A percentile compares a stretch with the other conserved stretches of the same genome.
phyloP scores from a whole-genome alignment of 352 stramenopile species.

The Aphanomyces cochlioides region DNA sequence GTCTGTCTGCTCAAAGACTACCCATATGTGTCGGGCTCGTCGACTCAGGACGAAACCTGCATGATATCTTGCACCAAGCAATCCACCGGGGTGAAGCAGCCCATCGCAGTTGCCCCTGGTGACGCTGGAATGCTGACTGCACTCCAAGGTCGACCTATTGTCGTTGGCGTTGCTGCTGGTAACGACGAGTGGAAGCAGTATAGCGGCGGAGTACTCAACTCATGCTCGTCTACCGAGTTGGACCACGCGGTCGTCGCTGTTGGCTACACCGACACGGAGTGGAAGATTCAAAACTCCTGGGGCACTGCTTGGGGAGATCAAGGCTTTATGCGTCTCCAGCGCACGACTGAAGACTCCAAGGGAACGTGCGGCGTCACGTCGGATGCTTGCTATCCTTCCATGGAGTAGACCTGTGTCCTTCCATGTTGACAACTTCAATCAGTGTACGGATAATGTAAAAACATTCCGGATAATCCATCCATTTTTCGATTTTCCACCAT shows the following conservation, averaged over 20 bases:
- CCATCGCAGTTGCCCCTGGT: not conserved
- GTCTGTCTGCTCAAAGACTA: conserved; percentile 79
- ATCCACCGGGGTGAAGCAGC: conserved; percentile 30
- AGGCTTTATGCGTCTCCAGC: conserved; percentile 34
- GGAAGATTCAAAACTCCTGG: conserved; percentile 37
- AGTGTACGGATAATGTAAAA: not conserved
- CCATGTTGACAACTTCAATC: not conserved
- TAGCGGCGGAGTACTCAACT: conserved; percentile 20
- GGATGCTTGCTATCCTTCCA: conserved; percentile 12
- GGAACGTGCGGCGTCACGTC: conserved; percentile 19
- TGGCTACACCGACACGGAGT: conserved; percentile 29
- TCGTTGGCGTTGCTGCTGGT: conserved; percentile 28
- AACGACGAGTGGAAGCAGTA: conserved; percentile 35
- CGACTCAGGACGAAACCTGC: conserved; percentile 38
- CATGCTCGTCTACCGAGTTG: conserved; percentile 27
- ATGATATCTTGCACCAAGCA: conserved; percentile 38
- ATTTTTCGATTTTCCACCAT: not conserved
- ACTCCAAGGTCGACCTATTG: not conserved
- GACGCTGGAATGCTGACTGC: not conserved
- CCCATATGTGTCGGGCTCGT: conserved; percentile 63
- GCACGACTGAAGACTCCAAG: not conserved
- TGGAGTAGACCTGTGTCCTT: not conserved
- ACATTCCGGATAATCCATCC: not conserved
- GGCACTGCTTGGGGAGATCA: conserved; percentile 34
- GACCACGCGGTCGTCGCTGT: conserved; percentile 37